These are phyloP conservation scores for Polytrichum commune DNA, from an alignment of 225 moss, liverwort and hornwort species.

Conservation along the genomic window DNA sequence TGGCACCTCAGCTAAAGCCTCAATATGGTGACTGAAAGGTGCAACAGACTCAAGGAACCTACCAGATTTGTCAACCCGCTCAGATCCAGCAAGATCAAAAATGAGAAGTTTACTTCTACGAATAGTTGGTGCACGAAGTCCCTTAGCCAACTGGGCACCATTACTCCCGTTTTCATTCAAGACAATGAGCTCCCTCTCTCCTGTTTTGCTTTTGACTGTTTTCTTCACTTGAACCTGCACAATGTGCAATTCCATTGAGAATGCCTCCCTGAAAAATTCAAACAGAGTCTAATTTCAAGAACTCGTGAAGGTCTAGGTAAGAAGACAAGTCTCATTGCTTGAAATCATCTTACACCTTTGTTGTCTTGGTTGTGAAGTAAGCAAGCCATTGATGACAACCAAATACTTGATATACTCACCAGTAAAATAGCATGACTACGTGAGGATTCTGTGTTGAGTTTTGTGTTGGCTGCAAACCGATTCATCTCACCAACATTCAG, in stretches of 20 bases:
- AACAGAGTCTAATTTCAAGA: too few species aligned
- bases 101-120: slow-evolving; percentile 66
- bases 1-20: too few species aligned
- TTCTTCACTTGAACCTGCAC: slow-evolving; percentile 55
- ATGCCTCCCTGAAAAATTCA: too few species aligned
- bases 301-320: too few species aligned
- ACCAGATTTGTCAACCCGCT: slow-evolving; percentile 72
- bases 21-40: too few species aligned
- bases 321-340: too few species aligned
- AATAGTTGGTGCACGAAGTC: slow-evolving; percentile 47
- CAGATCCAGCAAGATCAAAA: slow-evolving; percentile 72
- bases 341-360: too few species aligned
- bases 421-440: slow-evolving; percentile 66
- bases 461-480: slow-evolving; percentile 69
- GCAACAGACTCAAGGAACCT: not conserved
- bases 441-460: slow-evolving; percentile 68
- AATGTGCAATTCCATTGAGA: not conserved
- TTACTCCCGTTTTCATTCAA: slow-evolving; percentile 45
- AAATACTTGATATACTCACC: slow-evolving; percentile 18
- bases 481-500: slow-evolving; percentile 65
- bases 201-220: slow-evolving; percentile 41
- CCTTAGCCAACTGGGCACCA: slow-evolving; percentile 34
- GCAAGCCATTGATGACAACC: too few species aligned
- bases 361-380: too few species aligned
- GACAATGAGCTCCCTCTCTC: slow-evolving; percentile 42